phyloP scores from a whole-genome alignment of 2,329 filamentous ascomycete species.

The Aspergillus candidus region DNA sequence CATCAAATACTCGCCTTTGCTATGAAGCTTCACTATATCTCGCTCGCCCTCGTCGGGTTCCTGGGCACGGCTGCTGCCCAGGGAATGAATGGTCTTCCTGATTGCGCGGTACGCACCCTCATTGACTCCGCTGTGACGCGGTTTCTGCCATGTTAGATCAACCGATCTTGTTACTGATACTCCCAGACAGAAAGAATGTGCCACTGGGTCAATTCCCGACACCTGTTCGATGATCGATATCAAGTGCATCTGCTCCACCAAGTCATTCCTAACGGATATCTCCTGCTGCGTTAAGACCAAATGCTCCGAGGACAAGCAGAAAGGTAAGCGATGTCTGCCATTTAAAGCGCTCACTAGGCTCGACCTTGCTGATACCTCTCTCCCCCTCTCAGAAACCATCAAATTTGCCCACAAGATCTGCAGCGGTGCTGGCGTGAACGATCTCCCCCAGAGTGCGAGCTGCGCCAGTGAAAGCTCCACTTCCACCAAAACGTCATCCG shows the following conservation, averaged over 20 bases:
- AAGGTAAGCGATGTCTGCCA: constrained; percentile 23
- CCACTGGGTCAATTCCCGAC: constrained; percentile 36
- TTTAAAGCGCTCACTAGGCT: too few relatives aligned
- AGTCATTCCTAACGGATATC: constrained; percentile 43
- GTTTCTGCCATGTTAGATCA: neutral
- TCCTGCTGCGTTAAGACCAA: constrained; percentile 44
- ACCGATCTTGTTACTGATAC: neutral
- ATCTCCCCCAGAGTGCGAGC: constrained; percentile 28
- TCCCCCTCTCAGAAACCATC: constrained; percentile 24
- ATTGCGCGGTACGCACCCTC: constrained; percentile 49
- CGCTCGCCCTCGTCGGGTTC: constrained; percentile 50
- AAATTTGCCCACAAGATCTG: constrained; percentile 35
- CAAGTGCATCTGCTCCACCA: constrained; percentile 45
- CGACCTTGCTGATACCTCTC: neutral
- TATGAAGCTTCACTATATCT: constrained; percentile 48
- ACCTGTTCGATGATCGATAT: constrained; percentile 38
- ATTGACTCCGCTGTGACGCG: neutral
- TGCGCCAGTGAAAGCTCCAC: constrained; percentile 17
- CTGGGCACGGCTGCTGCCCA: constrained; percentile 46
- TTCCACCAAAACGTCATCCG: constrained; percentile 12
- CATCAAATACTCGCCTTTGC: constrained; percentile 13
- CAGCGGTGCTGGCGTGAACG: constrained; percentile 30
- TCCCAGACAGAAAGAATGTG: constrained; percentile 31
- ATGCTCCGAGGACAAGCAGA: constrained; percentile 41
- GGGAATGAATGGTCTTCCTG: constrained; percentile 41